Evolutionary conservation across 176 grass and related monocot species (phyloP).

Genomic region (Tuctoria greenei): DNA sequence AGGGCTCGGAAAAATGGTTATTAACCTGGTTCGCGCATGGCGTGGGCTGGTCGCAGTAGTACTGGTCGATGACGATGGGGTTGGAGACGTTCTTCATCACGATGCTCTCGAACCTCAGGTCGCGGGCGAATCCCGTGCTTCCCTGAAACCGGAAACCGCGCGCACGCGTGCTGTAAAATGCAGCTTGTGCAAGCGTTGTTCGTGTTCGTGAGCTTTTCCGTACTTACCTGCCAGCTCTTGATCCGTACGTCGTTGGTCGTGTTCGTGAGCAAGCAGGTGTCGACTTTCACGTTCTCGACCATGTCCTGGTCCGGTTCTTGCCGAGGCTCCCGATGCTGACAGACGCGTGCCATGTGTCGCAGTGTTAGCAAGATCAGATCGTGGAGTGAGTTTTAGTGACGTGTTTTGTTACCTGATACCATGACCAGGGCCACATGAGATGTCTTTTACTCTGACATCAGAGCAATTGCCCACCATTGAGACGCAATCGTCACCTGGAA

Average conservation of each 20-base stretch:
- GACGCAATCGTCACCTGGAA: constrained; percentile 85
- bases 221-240: constrained; percentile 91
- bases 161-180: no score
- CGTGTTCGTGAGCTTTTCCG: background rate
- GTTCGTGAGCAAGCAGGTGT: constrained; percentile 66
- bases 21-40: constrained; percentile 64
- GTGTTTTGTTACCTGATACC: constrained; percentile 71
- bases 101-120: constrained; percentile 65
- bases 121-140: constrained; percentile 54
- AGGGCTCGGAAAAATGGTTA: no score
- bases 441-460: constrained; percentile 47
- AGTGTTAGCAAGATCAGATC: constrained; percentile 17
- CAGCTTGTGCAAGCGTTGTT: background rate
- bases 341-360: background rate
- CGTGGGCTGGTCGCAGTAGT: constrained; percentile 59
- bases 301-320: constrained; percentile 54
- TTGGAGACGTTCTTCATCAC: constrained; percentile 77
- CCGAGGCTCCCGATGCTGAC: constrained; percentile 83
- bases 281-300: constrained; percentile 61
- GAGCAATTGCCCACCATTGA: constrained; percentile 77
- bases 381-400: background rate
- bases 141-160: constrained; percentile 41
- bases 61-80: constrained; percentile 81
- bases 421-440: constrained; percentile 84
- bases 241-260: constrained; percentile 70